Percentiles rank a stretch among this genome's conserved stretches.
These are phyloP conservation scores for Metarhizium humberi DNA, from an alignment of 2,329 filamentous ascomycete genomes.

Conservation along the genomic window DNA sequence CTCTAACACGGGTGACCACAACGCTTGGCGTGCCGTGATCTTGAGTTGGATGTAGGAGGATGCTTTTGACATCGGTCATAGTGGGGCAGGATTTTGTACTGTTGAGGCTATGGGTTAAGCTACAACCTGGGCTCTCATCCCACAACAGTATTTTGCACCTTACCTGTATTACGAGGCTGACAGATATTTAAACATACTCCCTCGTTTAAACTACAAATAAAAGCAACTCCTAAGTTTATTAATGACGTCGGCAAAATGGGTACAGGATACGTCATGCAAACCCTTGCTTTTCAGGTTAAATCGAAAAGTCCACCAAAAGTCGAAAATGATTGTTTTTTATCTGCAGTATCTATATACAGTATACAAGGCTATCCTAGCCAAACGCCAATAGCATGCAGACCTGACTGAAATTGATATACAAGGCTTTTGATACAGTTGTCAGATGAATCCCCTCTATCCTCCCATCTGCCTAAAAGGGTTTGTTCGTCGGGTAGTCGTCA, in stretches of 20 bases:
- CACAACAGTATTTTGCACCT: neutral
- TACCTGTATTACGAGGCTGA: neutral
- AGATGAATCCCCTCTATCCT: slow-evolving; percentile 6
- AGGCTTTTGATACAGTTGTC: slow-evolving; percentile 17
- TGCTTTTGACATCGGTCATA: slow-evolving; percentile 4
- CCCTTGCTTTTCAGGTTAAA: neutral
- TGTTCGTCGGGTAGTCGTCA: slow-evolving; percentile 26
- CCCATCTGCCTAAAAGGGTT: slow-evolving; percentile 17
- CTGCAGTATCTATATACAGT: slow-evolving; percentile 12
- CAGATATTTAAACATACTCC: neutral
- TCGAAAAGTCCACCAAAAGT: neutral
- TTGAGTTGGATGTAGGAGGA: slow-evolving; percentile 5
- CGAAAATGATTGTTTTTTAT: neutral
- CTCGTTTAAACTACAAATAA: neutral
- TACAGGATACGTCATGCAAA: too few relatives aligned
- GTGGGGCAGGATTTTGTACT: slow-evolving; percentile 5
- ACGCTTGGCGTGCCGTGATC: neutral
- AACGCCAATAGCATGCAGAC: slow-evolving; percentile 26
- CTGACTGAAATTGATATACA: slow-evolving; percentile 20
- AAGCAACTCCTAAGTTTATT: neutral
- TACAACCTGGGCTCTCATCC: slow-evolving; percentile 1
- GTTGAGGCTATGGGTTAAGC: neutral
- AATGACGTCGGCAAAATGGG: too few relatives aligned
- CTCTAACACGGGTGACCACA: neutral
- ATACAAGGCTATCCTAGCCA: slow-evolving; percentile 21